Evolutionary conservation across 2,329 filamentous ascomycete species (phyloP), one percentile per base, ranked within the genome.

Genomic region (Aspergillus brunneoviolaceus): DNA sequence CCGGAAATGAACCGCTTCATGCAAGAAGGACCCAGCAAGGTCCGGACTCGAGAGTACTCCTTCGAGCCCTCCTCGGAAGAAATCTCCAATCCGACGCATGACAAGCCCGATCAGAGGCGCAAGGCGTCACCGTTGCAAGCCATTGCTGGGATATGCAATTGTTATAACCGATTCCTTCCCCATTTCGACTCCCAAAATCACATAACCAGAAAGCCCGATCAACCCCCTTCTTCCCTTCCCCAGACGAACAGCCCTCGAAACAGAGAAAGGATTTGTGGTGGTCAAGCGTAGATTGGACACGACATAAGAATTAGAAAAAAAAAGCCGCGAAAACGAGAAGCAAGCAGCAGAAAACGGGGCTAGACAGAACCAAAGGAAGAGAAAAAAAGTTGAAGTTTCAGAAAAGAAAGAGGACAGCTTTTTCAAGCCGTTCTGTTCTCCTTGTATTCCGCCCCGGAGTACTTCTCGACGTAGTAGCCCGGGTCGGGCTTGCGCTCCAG

Each of bases 391-490:
- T 14, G 31, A 33, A 56, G 23, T 23, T 23, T 23, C 27, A 52
- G n/a, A 9, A 10, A 48, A 55, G n/a, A 23, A 35, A 35, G 1
- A 16, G 11, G 4, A 16, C 14, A 12, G 33, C 4, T 4, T 11
- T 14, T 14, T 35, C 33, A 35, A 12, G 12, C 33, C 2, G 11
- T 12, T 35, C 33, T 35, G 33, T 35, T 35, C 58, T 64, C 60
- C 50, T 51, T 57, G 55, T 55, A 69, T 49, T 75, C 69, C 27
- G 67, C 65, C 42, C 61, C 67, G 47, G 70, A 70, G 33, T 66
- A 74, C 72, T 76, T 88, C 83, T 96, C 91, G 61, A 96, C 73
- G 69, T 87, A 94, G 71, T 92, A 97, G 1, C 93, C 93, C 1
- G 83, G 81, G 62, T 94, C 90, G 3, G 92, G 92, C 76, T 84